Conservation (phyloP, 345 rosid genomes). For the Laguncularia racemosa region DNA sequence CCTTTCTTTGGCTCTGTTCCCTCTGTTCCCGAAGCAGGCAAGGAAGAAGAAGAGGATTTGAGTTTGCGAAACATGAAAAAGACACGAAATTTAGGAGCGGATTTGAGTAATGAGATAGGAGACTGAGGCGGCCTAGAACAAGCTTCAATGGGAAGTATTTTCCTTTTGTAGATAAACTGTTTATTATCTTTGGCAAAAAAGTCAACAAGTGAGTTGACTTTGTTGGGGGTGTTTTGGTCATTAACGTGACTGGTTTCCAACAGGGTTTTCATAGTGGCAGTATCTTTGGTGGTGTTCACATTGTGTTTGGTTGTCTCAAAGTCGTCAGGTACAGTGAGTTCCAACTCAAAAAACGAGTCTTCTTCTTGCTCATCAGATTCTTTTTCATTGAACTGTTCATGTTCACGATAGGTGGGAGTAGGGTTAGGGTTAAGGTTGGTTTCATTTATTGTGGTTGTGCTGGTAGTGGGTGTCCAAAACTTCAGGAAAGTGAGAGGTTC, state of each 20-base stretch:
- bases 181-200: slow-evolving; percentile 25
- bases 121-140: slow-evolving; percentile 49
- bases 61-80: slow-evolving; percentile 47
- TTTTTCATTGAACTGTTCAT: slow-evolving; percentile 1
- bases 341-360: slow-evolving; percentile 82
- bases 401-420: too few relatives aligned
- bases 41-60: slow-evolving; percentile 23
- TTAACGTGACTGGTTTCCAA: background rate
- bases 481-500: slow-evolving; percentile 64
- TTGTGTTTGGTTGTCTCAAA: slow-evolving; percentile 15
- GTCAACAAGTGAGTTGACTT: slow-evolving; percentile 1
- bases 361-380: slow-evolving; percentile 73
- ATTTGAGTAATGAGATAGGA: slow-evolving; percentile 50
- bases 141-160: slow-evolving; percentile 62
- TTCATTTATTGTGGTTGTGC: slow-evolving; percentile 2
- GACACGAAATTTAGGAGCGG: slow-evolving; percentile 52
- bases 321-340: slow-evolving; percentile 47
- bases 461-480: slow-evolving; percentile 38
- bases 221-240: too few relatives aligned
- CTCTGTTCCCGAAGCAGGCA: slow-evolving; percentile 15
- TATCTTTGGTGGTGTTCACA: background rate
- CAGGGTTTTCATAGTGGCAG: background rate
- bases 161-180: slow-evolving; percentile 42
- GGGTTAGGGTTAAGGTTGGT: background rate
- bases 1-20: slow-evolving; percentile 11